Base-by-base conservation (phyloP, 164 flowering plant genomes). In the Liquidambar formosana region DNA sequence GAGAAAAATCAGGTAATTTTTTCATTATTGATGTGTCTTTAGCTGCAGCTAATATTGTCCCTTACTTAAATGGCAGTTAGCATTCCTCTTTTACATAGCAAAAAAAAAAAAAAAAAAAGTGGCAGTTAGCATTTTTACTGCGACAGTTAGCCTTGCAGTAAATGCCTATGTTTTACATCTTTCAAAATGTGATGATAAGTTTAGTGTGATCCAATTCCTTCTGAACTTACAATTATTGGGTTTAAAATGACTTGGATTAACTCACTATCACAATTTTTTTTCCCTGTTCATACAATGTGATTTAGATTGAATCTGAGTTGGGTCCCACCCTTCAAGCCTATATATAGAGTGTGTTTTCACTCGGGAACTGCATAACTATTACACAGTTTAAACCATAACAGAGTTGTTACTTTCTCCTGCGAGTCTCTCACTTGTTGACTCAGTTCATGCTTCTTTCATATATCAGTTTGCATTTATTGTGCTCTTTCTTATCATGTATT, bases 1-100 rank as follows among this genome's bases (percentile, higher is more conserved):
- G 49, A 77, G 68, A 10, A 77, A 82, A 64, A 79, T 73, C 84
- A 84, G 96, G 98, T 90, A 88, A 65, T 61, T 44, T 57, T 10
- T 21, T 65, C 23, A 26, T 21, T 48, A 33, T 14, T 18, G n/a
- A 68, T 68, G 14, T 33, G 21, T 60, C 21, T 18, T 4, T 51
- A 18, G 54, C n/a, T 51, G 22, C 54, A 18, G n/a, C 41, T 6
- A 33, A 33, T 33, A 6, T 33, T 6, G 6, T 33, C 41, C 6
- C 41, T 33, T 33, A 33, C n/a, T n/a, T n/a, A n/a, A n/a, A n/a
- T n/a, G n/a, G n/a, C n/a, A n/a, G n/a, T n/a, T n/a, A n/a, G n/a
- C n/a, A n/a, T n/a, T n/a, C n/a, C n/a, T n/a, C n/a, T n/a, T n/a
- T n/a, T n/a, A n/a, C n/a, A n/a, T n/a, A n/a, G n/a, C n/a, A n/a